Evolutionary conservation across 257 asterid genomes (phyloP), one percentile per base, ranked within the genome.

Genomic region (Voacanga thouarsii): DNA sequence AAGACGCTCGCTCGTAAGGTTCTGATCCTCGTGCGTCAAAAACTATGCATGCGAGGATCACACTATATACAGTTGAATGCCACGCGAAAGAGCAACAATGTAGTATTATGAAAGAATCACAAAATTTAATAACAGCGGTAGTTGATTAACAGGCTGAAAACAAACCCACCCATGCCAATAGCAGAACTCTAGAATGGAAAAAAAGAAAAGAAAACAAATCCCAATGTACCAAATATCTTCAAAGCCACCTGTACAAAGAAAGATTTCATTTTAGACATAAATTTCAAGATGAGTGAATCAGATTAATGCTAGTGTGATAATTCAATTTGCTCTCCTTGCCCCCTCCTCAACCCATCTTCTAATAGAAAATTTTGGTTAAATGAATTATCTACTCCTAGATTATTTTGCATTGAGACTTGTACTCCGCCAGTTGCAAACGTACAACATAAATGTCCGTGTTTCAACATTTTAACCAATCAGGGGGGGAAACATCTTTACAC

Each of bases 11-110:
- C 28, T 41, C 6, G 12, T 39, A 14, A 74, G 12, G 49, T 80
- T 80, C 60, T 14, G 24, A 69, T 53, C 75, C 60, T 68, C 75
- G 43, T 66, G 79, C 83, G 66, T 14, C 10, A 49, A 63, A 79
- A 66, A 74, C 66, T 21, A 43, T 44, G 83, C 76, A 67, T 14
- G 76, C 56, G 64, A 28, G 53, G 55, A 74, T 65, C 63, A 44
- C 44, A 60, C 72, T 78, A 57, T 41, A 45, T 71, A 78, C 81
- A 57, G 18, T 30, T 10, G 64, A 19, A 47, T 30, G 15, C 47
- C 39, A 28, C 7, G 69, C 60, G 11, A 33, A 51, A 26, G 61
- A 21, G 21, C 23, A 66, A 63, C 28, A 5, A 41, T 24, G 26
- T 56, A 44, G 7, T 4, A 49, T 45, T 30, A 49, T 14, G 9